These are phyloP conservation scores for Claviceps citrina DNA, from an alignment of 2,329 filamentous ascomycete genomes.

Conservation along the genomic window DNA sequence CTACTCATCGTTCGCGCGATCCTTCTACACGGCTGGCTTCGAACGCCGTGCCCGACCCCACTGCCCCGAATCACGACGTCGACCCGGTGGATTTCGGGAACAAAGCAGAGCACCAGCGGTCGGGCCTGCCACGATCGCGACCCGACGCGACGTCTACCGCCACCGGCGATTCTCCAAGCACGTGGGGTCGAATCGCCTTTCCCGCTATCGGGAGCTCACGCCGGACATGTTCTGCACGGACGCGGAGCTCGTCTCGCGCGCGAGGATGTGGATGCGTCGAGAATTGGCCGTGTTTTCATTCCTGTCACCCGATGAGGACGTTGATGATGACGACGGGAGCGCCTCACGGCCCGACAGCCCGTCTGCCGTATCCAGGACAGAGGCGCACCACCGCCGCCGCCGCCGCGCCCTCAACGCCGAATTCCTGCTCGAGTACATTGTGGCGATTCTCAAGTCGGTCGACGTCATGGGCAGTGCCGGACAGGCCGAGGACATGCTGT, in stretches of 20 bases:
- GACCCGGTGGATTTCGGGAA: conserved; percentile 4
- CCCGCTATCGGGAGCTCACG: conserved; percentile 59
- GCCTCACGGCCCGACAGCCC: conserved; percentile 1
- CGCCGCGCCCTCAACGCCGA: conserved; percentile 45
- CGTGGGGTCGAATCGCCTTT: conserved; percentile 67
- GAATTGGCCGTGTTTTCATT: conserved; percentile 76
- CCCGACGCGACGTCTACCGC: conserved; percentile 59
- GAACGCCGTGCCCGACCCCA: not conserved
- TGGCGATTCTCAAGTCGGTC: conserved; percentile 68
- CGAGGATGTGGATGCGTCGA: conserved; percentile 65
- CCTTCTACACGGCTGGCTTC: not conserved
- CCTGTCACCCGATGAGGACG: conserved; percentile 27
- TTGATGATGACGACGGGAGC: conserved; percentile 14
- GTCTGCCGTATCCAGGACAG: conserved; percentile 26
- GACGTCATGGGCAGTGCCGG: conserved; percentile 68
- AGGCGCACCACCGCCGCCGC: conserved; percentile 12
- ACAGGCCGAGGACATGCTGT: conserved; percentile 62
- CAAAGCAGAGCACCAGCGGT: not conserved
- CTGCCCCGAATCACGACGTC: not conserved
- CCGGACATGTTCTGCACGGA: conserved; percentile 50
- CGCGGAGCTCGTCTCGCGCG: conserved; percentile 54
- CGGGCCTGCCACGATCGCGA: conserved; percentile 14
- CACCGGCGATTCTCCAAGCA: conserved; percentile 61
- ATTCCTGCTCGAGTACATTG: conserved; percentile 71
- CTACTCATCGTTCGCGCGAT: not conserved